Evolutionary conservation across 352 stramenopile genomes (phyloP).

Genomic region (Phytopythium montanum): DNA sequence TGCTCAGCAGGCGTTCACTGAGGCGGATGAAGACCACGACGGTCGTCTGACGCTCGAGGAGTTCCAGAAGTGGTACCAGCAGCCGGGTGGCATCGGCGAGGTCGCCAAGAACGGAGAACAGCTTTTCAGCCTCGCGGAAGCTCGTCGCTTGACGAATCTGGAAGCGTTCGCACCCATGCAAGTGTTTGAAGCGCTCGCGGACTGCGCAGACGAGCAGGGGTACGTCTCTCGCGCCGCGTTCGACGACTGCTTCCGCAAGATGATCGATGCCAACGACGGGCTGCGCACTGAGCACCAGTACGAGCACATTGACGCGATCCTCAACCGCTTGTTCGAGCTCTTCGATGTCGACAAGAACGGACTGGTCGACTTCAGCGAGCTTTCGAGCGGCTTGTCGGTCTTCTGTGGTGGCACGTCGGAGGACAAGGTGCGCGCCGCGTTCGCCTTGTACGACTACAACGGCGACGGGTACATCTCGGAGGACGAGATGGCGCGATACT

Average conservation of each 20-base stretch:
- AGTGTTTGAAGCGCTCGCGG: conserved; percentile 71
- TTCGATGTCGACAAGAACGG: conserved; percentile 88
- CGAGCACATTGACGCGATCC: conserved; percentile 64
- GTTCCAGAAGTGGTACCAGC: conserved; percentile 86
- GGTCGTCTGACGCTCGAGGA: conserved; percentile 78
- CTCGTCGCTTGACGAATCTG: conserved; percentile 70
- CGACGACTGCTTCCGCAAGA: conserved; percentile 72
- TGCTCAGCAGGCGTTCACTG: conserved; percentile 69
- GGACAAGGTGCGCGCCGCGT: conserved; percentile 71
- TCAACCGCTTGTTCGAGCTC: conserved; percentile 75
- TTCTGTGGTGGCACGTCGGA: conserved; percentile 81
- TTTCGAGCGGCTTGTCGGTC: conserved; percentile 79
- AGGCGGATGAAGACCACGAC: conserved; percentile 67
- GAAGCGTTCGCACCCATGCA: conserved; percentile 71
- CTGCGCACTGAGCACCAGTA: conserved; percentile 49
- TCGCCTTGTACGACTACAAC: conserved; percentile 85
- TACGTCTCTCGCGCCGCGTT: conserved; percentile 73
- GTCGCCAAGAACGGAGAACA: conserved; percentile 78
- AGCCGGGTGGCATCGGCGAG: conserved; percentile 64
- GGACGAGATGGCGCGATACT: conserved; percentile 82
- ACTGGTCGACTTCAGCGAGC: conserved; percentile 83
- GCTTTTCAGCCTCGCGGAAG: conserved; percentile 70
- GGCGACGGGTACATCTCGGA: conserved; percentile 80
- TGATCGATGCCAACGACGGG: conserved; percentile 51
- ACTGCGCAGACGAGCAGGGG: conserved; percentile 64